phyloP scores from a whole-genome alignment of 352 stramenopile species.

The Pythium apleroticum region DNA sequence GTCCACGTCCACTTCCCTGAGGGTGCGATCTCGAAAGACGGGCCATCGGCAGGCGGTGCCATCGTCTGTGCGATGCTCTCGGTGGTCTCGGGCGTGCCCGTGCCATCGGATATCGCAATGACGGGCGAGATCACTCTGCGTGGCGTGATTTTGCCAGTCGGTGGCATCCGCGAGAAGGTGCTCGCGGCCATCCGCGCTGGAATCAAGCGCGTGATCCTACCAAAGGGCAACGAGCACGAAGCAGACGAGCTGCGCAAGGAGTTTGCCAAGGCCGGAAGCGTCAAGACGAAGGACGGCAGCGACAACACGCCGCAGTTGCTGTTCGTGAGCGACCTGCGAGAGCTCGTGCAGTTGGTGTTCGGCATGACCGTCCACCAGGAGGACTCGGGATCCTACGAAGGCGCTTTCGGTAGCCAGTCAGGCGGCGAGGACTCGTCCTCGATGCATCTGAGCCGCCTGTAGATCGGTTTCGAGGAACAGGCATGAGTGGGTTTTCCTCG shows the following conservation, averaged over 20 bases:
- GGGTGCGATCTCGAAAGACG: slow-evolving; percentile 89
- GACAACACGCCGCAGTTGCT: slow-evolving; percentile 38
- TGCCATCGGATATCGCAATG: slow-evolving; percentile 85
- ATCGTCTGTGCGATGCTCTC: slow-evolving; percentile 88
- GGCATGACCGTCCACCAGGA: slow-evolving; percentile 46
- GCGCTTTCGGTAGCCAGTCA: slow-evolving; percentile 21
- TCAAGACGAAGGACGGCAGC: slow-evolving; percentile 21
- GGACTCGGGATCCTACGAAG: slow-evolving; percentile 24
- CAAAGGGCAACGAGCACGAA: slow-evolving; percentile 72
- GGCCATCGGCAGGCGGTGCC: slow-evolving; percentile 81
- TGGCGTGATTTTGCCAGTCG: slow-evolving; percentile 88
- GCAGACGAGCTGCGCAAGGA: slow-evolving; percentile 68
- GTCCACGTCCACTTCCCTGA: slow-evolving; percentile 90
- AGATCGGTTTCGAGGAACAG: background rate
- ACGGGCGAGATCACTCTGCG: slow-evolving; percentile 88
- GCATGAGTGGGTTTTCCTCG: background rate
- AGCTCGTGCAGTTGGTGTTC: slow-evolving; percentile 70
- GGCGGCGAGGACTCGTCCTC: slow-evolving; percentile 7
- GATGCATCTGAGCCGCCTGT: slow-evolving; percentile 24
- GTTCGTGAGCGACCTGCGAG: slow-evolving; percentile 69
- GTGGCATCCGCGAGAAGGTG: slow-evolving; percentile 91
- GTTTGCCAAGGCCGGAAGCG: slow-evolving; percentile 33
- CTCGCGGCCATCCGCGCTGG: slow-evolving; percentile 83
- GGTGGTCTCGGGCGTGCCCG: slow-evolving; percentile 55
- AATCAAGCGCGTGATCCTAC: slow-evolving; percentile 81